Evolutionary conservation across 75 land plant genomes (phyloP), one percentile per base, ranked within the genome.

Genomic region (Picea glauca): DNA sequence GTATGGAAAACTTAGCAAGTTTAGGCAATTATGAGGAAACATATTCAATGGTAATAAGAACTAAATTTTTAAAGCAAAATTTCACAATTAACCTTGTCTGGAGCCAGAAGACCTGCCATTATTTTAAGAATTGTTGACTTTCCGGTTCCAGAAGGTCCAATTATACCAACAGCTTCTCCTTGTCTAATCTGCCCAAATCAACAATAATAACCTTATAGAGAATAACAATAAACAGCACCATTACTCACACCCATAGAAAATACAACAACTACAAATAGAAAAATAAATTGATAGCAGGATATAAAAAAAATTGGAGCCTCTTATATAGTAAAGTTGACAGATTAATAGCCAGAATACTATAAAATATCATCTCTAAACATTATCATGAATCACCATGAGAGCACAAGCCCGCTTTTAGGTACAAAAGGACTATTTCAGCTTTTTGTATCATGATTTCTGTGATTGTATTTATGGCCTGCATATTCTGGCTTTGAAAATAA

Each of bases 71-170:
- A 6, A 80, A 32, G 32, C 23, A 76, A 31, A 46, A 14, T 79
- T 26, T 38, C 14, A 64, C 40, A 58, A 74, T 58, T 74, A 65
- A 96, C 99, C 98, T 90, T 94, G 76, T 97, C 99, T 65, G 99
- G 99, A 78, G 94, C 83, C 80, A 97, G 91, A 78, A 97, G 93
- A 57, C 99, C 99, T 26, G 98, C 98, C 81, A 97, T 91, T 64
- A 97, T 90, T 78, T 93, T 91, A 63, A 97, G 79, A 57, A 97
- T 82, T 12, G 98, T 97, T 43, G 99, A 97, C 78, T 97, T 97
- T 60, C 99, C 99, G 31, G 99, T 97, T 14, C 99, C 98, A 84
- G 99, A 97, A 58, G 99, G 99, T 59, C 99, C 99, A 83, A 97
- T 94, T 31, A 97, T 93, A 43, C 96, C 98, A 67, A 95, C 91